phyloP scores from a whole-genome alignment of 2,329 filamentous ascomycete species.

The Purpureocillium lavendulum region DNA sequence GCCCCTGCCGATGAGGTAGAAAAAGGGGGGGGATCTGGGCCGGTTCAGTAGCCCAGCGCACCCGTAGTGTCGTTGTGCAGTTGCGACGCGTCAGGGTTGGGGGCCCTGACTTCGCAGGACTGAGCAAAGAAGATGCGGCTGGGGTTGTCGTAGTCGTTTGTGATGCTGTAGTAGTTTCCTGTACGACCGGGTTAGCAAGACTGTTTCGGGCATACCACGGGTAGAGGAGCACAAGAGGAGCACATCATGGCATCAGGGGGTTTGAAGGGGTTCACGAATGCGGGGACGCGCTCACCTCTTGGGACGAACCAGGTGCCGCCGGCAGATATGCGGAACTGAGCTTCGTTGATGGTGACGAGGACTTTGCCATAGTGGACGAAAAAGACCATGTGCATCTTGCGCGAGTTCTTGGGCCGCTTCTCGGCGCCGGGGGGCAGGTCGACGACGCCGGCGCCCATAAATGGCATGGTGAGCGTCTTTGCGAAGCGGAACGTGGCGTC shows the following conservation, averaged over 20 bases:
- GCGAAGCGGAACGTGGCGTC: constrained; percentile 76
- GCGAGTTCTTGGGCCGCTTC: constrained; percentile 85
- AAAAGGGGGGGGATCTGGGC: too few relatives aligned
- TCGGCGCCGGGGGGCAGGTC: constrained; percentile 76
- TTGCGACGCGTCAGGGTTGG: not conserved
- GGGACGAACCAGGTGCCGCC: constrained; percentile 94
- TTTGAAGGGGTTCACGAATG: too few relatives aligned
- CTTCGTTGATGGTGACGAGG: constrained; percentile 67
- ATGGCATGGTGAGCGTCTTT: constrained; percentile 75
- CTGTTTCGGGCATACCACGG: too few relatives aligned
- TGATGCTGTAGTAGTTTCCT: constrained; percentile 94
- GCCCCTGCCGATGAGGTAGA: too few relatives aligned
- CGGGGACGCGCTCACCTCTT: constrained; percentile 57
- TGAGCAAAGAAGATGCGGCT: constrained; percentile 90
- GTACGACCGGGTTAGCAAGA: constrained; percentile 5
- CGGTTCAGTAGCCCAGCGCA: not conserved
- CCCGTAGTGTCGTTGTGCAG: not conserved
- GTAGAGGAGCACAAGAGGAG: not conserved
- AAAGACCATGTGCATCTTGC: constrained; percentile 96
- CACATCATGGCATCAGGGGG: too few relatives aligned
- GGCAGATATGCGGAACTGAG: constrained; percentile 71
- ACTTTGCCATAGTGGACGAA: constrained; percentile 83
- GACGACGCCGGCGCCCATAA: constrained; percentile 84
- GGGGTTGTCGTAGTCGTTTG: constrained; percentile 64
- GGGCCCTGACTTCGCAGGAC: constrained; percentile 54